phyloP scores from a whole-genome alignment of 2,329 filamentous ascomycete species.

The Apiospora hydei region DNA sequence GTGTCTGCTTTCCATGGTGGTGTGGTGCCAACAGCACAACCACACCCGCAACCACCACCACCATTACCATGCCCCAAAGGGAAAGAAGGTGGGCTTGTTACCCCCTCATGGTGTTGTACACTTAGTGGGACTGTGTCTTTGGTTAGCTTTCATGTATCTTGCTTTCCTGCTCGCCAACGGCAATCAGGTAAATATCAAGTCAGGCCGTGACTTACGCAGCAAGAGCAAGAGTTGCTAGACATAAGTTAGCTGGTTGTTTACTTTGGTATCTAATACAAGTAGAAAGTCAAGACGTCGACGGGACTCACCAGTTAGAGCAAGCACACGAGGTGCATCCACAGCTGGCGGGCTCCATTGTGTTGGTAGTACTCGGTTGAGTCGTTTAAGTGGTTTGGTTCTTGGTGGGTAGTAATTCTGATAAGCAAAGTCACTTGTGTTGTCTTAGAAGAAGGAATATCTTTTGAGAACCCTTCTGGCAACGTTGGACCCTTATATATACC shows the following conservation, averaged over 20 bases:
- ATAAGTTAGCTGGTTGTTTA: neutral
- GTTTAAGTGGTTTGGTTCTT: neutral
- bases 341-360: slow-evolving; percentile 19
- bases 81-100: neutral
- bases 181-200: too few species aligned
- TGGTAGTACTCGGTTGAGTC: neutral
- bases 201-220: too few species aligned
- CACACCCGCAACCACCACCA: too few species aligned
- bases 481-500: slow-evolving; percentile 14
- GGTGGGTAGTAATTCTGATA: slow-evolving; percentile 11
- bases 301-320: slow-evolving; percentile 37
- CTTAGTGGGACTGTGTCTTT: slow-evolving; percentile 35
- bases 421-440: neutral
- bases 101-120: neutral
- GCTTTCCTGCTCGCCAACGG: too few species aligned
- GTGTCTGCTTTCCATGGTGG: slow-evolving; percentile 19
- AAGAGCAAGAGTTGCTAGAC: slow-evolving; percentile 36
- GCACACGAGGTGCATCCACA: slow-evolving; percentile 39
- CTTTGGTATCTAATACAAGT: neutral
- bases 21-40: slow-evolving; percentile 2
- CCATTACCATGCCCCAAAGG: slow-evolving; percentile 6
- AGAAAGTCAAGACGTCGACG: neutral
- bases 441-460: neutral
- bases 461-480: slow-evolving; percentile 22
- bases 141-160: neutral